Evolutionary conservation across 495 filamentous ascomycete species (phyloP).

Genomic region (Bombardia bombarda): DNA sequence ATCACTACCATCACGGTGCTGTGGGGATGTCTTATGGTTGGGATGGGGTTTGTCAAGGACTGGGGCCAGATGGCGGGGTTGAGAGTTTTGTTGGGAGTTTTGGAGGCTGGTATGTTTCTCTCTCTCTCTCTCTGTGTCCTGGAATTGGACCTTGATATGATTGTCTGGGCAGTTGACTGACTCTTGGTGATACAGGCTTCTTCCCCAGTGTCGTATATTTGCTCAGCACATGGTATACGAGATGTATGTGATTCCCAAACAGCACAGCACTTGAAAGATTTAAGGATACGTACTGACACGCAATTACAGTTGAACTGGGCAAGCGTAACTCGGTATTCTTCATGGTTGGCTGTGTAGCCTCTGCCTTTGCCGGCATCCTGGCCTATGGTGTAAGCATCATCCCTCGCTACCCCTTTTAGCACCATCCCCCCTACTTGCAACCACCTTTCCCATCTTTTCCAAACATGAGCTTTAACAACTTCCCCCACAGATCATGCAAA

Average conservation of each 20-base stretch:
- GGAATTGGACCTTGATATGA: too few relatives aligned
- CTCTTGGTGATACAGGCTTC: slow-evolving; percentile 26
- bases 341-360: slow-evolving; percentile 53
- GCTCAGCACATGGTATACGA: slow-evolving; percentile 56
- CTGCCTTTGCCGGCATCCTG: slow-evolving; percentile 54
- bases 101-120: slow-evolving; percentile 55
- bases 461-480: too few relatives aligned
- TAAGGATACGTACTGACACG: slow-evolving; percentile 11
- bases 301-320: slow-evolving; percentile 45
- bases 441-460: too few relatives aligned
- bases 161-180: background rate
- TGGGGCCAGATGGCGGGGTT: slow-evolving; percentile 45
- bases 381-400: slow-evolving; percentile 43
- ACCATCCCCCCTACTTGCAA: background rate
- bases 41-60: slow-evolving; percentile 50
- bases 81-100: slow-evolving; percentile 51
- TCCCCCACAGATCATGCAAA: slow-evolving; percentile 42
- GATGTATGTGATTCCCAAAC: slow-evolving; percentile 27
- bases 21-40: slow-evolving; percentile 48
- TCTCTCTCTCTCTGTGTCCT: too few relatives aligned
- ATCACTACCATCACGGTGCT: slow-evolving; percentile 44
- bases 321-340: slow-evolving; percentile 60
- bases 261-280: slow-evolving; percentile 27
- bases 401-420: background rate
- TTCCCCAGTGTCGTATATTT: slow-evolving; percentile 58